Conservation (phyloP, 176 grass and related monocot species). For the Eragrostis curvula region DNA sequence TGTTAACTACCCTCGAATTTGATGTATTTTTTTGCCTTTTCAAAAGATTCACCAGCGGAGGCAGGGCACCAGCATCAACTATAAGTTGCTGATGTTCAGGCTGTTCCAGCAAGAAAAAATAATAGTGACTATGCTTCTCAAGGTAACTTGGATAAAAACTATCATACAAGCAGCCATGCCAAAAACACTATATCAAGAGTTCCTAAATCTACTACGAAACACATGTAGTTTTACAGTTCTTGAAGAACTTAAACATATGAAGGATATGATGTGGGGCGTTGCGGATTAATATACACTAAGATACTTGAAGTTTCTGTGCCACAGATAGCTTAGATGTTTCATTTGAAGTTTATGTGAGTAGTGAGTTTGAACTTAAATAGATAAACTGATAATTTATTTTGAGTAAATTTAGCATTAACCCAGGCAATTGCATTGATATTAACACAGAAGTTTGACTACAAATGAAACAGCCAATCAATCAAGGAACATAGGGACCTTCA, state of each 20-base stretch:
- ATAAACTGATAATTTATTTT: neutral
- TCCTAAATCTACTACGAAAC: neutral
- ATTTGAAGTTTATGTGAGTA: neutral
- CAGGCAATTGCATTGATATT: conserved; percentile 22
- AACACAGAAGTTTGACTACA: conserved; percentile 20
- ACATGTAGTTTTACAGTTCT: conserved; percentile 1
- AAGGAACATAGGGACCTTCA: conserved; percentile 86
- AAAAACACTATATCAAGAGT: conserved; percentile 13
- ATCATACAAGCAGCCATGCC: conserved; percentile 1
- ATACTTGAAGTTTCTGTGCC: neutral
- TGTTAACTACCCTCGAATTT: conserved; percentile 78
- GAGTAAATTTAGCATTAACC: conserved; percentile 7
- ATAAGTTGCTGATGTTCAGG: conserved; percentile 99
- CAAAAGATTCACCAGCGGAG: conserved; percentile 81
- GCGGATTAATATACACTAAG: neutral
- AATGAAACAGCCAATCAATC: neutral
- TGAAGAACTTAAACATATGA: neutral
- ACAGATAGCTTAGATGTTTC: neutral
- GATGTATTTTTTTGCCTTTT: conserved; percentile 75
- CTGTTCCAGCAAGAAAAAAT: conserved; percentile 54
- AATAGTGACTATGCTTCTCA: conserved; percentile 27
- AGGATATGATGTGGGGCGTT: neutral
- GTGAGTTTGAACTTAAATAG: conserved; percentile 1
- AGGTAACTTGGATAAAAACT: conserved; percentile 11
- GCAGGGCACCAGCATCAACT: conserved; percentile 96